Conservation (phyloP, 495 filamentous ascomycete genomes). For the Acidiella bohemica region DNA sequence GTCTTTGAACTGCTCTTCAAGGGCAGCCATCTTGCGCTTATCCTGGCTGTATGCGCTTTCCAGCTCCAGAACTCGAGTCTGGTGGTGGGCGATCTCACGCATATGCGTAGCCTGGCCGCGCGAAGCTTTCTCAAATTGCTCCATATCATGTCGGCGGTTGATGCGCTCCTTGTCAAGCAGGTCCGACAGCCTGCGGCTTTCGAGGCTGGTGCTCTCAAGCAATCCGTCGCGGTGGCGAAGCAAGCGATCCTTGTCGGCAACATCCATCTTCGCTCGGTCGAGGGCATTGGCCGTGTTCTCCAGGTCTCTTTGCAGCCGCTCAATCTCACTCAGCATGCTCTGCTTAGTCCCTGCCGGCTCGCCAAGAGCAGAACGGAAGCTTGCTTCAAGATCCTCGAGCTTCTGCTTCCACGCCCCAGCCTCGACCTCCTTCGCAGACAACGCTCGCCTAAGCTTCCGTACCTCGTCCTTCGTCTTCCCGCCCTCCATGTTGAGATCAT, state of each 20-base stretch:
- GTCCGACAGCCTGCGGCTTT: conserved; percentile 71
- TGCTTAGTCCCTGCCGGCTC: conserved; percentile 80
- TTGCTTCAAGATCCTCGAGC: conserved; percentile 76
- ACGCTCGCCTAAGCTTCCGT: conserved; percentile 60
- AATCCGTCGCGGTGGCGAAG: conserved; percentile 82
- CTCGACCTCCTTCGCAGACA: conserved; percentile 77
- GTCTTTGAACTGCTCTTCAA: conserved; percentile 70
- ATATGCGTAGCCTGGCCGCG: conserved; percentile 73
- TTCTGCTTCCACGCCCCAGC: conserved; percentile 79
- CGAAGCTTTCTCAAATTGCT: conserved; percentile 74
- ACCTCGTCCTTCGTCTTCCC: conserved; percentile 73
- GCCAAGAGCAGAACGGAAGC: conserved; percentile 68
- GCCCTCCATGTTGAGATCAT: conserved; percentile 73
- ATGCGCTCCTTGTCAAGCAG: conserved; percentile 84
- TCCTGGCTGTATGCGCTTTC: conserved; percentile 62
- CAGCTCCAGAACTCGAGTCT: conserved; percentile 70
- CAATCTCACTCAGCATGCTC: conserved; percentile 66
- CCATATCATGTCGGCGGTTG: conserved; percentile 67
- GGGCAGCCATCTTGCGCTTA: conserved; percentile 52
- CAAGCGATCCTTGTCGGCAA: conserved; percentile 76
- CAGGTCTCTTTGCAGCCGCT: conserved; percentile 74
- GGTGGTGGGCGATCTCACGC: conserved; percentile 67
- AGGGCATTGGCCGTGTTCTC: conserved; percentile 71
- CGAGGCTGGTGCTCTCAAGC: conserved; percentile 78
- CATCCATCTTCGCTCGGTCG: conserved; percentile 55